These are phyloP conservation scores for Peniophora sp. DNA, from an alignment of 1,284 basidiomycete genomes.

Conservation along the genomic window DNA sequence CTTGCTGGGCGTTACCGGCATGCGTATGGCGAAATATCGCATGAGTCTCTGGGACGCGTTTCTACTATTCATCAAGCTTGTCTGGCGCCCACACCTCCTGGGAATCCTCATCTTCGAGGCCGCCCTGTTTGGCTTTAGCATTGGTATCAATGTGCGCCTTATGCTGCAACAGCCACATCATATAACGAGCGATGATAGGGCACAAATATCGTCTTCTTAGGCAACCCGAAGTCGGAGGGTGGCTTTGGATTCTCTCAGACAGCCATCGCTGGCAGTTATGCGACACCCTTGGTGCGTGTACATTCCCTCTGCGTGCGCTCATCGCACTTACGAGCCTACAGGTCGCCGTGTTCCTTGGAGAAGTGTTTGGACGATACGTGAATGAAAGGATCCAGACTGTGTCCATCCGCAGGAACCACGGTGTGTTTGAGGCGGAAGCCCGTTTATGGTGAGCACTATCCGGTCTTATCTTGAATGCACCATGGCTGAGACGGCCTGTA, in stretches of 20 bases:
- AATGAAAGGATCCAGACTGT: conserved; percentile 62
- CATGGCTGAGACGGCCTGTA: conserved; percentile 15
- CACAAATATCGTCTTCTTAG: conserved; percentile 57
- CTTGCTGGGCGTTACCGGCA: conserved; percentile 59
- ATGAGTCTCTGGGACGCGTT: conserved; percentile 41
- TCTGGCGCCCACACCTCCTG: conserved; percentile 61
- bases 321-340: conserved; percentile 14
- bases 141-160: conserved; percentile 60
- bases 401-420: conserved; percentile 50
- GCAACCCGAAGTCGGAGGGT: conserved; percentile 46
- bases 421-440: conserved; percentile 66
- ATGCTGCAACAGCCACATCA: conserved; percentile 17
- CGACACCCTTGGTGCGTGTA: conserved; percentile 50
- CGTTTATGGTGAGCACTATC: conserved; percentile 48
- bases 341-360: conserved; percentile 62
- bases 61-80: conserved; percentile 39
- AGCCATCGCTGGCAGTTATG: conserved; percentile 52
- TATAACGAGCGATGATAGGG: conserved; percentile 33
- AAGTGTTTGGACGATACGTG: conserved; percentile 54
- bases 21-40: conserved; percentile 53
- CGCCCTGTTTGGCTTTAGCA: conserved; percentile 57
- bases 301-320: background rate
- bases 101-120: conserved; percentile 51
- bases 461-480: background rate
- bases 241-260: conserved; percentile 44